Evolutionary conservation across 192 early-diverging fungal genomes (phyloP).

Genomic region (Backusella sp.): DNA sequence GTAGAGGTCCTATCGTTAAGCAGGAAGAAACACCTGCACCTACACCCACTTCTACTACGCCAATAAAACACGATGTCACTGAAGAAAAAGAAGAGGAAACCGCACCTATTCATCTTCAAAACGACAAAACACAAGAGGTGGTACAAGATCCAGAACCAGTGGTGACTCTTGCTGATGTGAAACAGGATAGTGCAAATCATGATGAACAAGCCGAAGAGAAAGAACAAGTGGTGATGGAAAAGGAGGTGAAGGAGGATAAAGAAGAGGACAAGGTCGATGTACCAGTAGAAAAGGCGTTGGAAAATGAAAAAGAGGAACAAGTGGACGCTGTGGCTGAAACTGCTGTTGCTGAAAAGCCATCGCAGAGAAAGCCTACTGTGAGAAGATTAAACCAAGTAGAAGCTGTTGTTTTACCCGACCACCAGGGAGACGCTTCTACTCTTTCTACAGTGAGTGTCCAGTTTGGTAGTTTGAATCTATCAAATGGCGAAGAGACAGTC

Average conservation of each 20-base stretch:
- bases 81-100: neutral
- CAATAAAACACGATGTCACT: neutral
- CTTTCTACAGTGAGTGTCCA: constrained; percentile 25
- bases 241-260: neutral
- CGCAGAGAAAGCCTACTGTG: constrained; percentile 2
- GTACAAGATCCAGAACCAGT: neutral
- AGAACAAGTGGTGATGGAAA: neutral
- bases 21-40: neutral
- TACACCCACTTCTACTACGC: neutral
- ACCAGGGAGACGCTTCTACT: neutral
- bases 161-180: neutral
- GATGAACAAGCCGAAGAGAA: neutral
- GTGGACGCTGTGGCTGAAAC: neutral
- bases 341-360: neutral
- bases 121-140: neutral
- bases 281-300: neutral
- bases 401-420: constrained; percentile 26
- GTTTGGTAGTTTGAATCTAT: constrained; percentile 30
- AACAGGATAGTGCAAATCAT: neutral
- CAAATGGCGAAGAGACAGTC: constrained; percentile 6
- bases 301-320: neutral
- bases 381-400: constrained; percentile 30
- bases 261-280: neutral
- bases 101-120: neutral
- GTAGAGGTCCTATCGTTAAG: constrained; percentile 9